Evolutionary conservation across 2,329 filamentous ascomycete species (phyloP), one percentile per base, ranked within the genome.

Genomic region (Neofusicoccum laricinum): DNA sequence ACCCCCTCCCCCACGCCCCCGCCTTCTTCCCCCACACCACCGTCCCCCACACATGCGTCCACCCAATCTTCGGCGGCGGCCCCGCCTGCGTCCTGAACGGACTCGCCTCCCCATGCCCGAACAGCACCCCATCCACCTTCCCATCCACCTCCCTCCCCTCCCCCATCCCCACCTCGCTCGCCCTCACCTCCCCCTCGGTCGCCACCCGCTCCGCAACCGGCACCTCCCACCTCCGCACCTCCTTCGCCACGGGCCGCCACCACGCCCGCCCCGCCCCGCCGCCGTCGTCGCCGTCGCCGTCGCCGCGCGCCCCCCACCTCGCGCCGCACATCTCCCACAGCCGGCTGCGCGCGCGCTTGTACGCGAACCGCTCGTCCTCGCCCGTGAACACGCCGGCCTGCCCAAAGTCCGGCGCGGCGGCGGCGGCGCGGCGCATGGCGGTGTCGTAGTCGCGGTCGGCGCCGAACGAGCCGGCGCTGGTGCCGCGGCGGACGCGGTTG

Each of bases 361-460:
- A 93, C 0, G 91, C 91, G 73, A 95, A 95, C 12, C 86, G 82
- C 75, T 94, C 91, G 73, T 94, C 91, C 73, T 93, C 90, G 12
- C 91, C 91, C 0, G 89, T 93, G 70, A 94, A 90, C 0, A 85
- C 86, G 11, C 82, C 80, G 0, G 88, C 84, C 67, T 88, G 87
- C 57, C 81, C 85, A 71, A 94, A 95, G 71, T 94, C 85, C 0
- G 80, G 80, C 1, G 75, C 71, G 40, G 50, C 43, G 11, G 64
- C 15, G 11, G 10, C 43, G 66, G 30, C 34, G 12, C 41, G 7
- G 12, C n/a, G 14, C 17, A 19, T 8, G 4, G 15, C 15, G 4
- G 15, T 10, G 12, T 48, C 43, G 30, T 38, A 53, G 48, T 66
- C 65, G 12, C 73, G 69, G 46, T 78, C 73, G 19, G 75, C 71